Conservation (phyloP, 305 asterid genomes). For the Petunia hybrid region DNA sequence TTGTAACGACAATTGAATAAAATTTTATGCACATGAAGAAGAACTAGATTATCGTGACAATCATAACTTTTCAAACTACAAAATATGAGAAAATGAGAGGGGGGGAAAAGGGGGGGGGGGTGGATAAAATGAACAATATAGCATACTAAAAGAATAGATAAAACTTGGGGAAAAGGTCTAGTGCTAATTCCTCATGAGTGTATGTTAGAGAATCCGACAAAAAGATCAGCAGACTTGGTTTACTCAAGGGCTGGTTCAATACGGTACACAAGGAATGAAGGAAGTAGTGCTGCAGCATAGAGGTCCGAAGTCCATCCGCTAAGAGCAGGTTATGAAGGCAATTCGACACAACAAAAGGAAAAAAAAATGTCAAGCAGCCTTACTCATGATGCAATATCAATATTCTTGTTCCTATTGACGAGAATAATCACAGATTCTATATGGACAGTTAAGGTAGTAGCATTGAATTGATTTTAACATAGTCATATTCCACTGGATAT, state of each 20-base stretch:
- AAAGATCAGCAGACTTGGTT: slow-evolving; percentile 13
- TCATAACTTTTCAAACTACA: background rate
- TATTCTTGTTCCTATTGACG: slow-evolving; percentile 1
- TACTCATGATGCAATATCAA: slow-evolving; percentile 4
- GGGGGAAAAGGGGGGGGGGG: no score
- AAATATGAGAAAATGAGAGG: slow-evolving; percentile 7
- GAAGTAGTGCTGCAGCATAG: slow-evolving; percentile 5
- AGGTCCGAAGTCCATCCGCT: background rate
- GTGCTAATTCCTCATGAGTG: background rate
- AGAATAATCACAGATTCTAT: background rate
- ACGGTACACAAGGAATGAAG: background rate
- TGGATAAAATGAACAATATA: background rate
- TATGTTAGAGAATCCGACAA: slow-evolving; percentile 15
- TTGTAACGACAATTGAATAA: background rate
- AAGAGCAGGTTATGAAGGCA: slow-evolving; percentile 8
- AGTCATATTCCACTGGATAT: slow-evolving; percentile 7
- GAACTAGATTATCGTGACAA: background rate
- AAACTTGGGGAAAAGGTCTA: slow-evolving; percentile 25
- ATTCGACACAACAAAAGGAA: background rate
- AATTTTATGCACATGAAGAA: slow-evolving; percentile 8
- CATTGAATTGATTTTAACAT: background rate
- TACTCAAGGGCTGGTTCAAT: slow-evolving; percentile 19
- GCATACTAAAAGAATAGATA: slow-evolving; percentile 11
- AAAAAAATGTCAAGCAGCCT: background rate
- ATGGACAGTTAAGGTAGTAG: slow-evolving; percentile 1